Evolutionary conservation across 306 rosid genomes (phyloP), one percentile per base, ranked within the genome.

Genomic region (Cyclanthera cordifolia): DNA sequence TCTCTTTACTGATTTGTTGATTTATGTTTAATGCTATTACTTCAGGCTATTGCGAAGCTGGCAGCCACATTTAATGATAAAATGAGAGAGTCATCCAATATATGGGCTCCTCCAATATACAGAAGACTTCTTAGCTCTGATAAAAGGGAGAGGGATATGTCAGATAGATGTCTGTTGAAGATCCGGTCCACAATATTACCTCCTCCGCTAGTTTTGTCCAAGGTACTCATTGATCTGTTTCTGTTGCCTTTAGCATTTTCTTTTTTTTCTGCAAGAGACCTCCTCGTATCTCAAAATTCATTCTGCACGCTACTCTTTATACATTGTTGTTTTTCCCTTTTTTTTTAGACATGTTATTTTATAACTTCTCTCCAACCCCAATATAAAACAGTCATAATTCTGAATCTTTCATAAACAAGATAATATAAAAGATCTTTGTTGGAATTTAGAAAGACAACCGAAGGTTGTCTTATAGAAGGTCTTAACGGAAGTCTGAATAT

Each of bases 71-170:
- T 84, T 64, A 74, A 77, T 71, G 86, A 83, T 74, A 80, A 78
- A 75, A 87, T 82, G 96, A 82, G 85, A 79, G 85, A 79, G 10
- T 80, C 83, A 5, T 83, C 95, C 2, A 85, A 88, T 75, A 72
- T 85, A 74, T 91, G 97, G 96, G 84, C 84, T 78, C 87, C 88
- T 79, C 82, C 90, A 53, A 58, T 91, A 67, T 85, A 83, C 70
- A 88, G 95, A 81, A 84, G 95, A 75, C 95, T 88, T 79, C 83
- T 91, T 57, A 87, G 95, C 85, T 66, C 19, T 6, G 91, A 91
- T 50, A 91, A 88, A 84, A 85, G 82, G 75, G 96, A 87, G 80
- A 84, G 90, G 83, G 86, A 86, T 81, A 86, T 90, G 70, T 79
- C 91, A 16, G 96, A 91, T 70, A 85, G 96, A 85, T 86, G 90